phyloP scores from a whole-genome alignment of 495 filamentous ascomycete species.

The Xylaria castorea region DNA sequence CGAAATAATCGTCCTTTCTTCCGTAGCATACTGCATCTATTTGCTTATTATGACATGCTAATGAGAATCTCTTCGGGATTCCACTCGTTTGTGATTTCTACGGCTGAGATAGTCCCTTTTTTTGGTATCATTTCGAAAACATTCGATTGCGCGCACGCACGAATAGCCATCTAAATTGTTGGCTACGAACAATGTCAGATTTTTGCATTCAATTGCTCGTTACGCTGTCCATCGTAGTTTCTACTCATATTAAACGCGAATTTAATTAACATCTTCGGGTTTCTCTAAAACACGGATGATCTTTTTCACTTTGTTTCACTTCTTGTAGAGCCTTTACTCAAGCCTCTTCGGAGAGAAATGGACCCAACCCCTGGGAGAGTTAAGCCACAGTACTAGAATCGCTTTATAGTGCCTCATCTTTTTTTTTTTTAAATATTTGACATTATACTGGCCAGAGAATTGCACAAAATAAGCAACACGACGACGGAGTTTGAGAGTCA shows the following conservation, averaged over 20 bases:
- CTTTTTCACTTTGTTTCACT: slow-evolving; percentile 16
- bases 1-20: slow-evolving; percentile 24
- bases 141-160: slow-evolving; percentile 20
- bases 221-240: neutral
- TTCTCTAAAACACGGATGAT: slow-evolving; percentile 20
- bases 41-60: slow-evolving; percentile 1
- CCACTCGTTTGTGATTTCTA: slow-evolving; percentile 14
- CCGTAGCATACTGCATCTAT: neutral
- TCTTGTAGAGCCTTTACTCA: slow-evolving; percentile 21
- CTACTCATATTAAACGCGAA: slow-evolving; percentile 24
- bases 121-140: slow-evolving; percentile 22
- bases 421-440: slow-evolving; percentile 3
- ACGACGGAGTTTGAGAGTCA: neutral
- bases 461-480: neutral
- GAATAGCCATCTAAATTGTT: slow-evolving; percentile 25
- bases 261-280: slow-evolving; percentile 28
- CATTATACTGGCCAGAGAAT: neutral
- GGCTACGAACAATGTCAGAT: slow-evolving; percentile 3
- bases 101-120: slow-evolving; percentile 11
- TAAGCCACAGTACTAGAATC: slow-evolving; percentile 11
- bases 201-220: neutral
- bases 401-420: slow-evolving; percentile 20
- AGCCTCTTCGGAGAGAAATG: slow-evolving; percentile 17
- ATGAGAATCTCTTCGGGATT: slow-evolving; percentile 25
- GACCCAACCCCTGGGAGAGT: slow-evolving; percentile 16